phyloP scores from a whole-genome alignment of 257 asterid genomes.

The Solanum chaucha region DNA sequence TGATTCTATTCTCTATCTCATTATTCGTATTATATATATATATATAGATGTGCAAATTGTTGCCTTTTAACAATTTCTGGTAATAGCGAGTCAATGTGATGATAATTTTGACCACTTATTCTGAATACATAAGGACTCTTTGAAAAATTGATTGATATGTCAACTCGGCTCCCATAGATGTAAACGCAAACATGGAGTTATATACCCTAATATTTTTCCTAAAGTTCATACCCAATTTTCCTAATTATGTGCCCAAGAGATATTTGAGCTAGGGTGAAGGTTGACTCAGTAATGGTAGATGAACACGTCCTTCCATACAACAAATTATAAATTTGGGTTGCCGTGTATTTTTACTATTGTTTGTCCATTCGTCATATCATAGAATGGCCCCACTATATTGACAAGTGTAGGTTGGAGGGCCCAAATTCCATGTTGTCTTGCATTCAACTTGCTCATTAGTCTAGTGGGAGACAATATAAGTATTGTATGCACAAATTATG shows the following conservation, averaged over 20 bases:
- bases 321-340: not conserved
- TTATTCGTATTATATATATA: not conserved
- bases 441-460: not conserved
- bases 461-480: not conserved
- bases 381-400: not conserved
- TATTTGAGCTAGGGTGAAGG: not conserved
- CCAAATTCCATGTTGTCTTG: not conserved
- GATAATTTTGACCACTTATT: not conserved
- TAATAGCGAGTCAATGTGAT: not conserved
- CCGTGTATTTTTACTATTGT: not conserved
- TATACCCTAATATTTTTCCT: not conserved
- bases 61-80: not conserved
- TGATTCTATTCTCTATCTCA: not conserved
- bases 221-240: not conserved
- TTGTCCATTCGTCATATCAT: not conserved
- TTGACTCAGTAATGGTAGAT: not conserved
- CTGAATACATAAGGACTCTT: not conserved
- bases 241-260: not conserved
- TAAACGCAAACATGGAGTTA: not conserved
- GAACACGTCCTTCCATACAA: not conserved
- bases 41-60: not conserved
- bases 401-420: not conserved
- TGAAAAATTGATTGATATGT: not conserved
- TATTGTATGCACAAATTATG: not conserved
- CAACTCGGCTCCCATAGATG: not conserved